Conservation (phyloP, 2,329 filamentous ascomycete genomes). For the Hypomyces rosellus region DNA sequence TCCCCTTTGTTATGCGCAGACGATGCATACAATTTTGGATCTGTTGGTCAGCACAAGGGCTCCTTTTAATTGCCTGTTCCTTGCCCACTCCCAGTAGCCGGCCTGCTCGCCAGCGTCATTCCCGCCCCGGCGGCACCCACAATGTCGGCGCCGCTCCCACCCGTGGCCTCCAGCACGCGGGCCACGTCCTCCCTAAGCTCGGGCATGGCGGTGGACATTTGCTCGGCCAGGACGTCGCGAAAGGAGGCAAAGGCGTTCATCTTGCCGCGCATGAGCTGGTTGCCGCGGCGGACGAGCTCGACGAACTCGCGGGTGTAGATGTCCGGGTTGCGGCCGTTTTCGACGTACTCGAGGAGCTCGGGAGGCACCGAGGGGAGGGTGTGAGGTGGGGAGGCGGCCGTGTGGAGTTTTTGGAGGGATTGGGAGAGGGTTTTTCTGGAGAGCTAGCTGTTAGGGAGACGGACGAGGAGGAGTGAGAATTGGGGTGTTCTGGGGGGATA, state of each 20-base stretch:
- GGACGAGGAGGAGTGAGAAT: constrained; percentile 1
- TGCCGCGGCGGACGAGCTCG: constrained; percentile 58
- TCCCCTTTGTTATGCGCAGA: background rate
- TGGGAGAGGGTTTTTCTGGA: constrained; percentile 34
- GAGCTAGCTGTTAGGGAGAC: constrained; percentile 9
- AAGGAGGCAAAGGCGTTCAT: constrained; percentile 54
- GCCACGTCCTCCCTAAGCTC: constrained; percentile 51
- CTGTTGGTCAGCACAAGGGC: too few species aligned
- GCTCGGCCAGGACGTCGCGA: constrained; percentile 54
- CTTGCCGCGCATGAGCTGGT: constrained; percentile 63
- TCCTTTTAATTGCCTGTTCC: background rate
- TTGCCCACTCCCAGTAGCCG: background rate
- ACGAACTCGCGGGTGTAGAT: constrained; percentile 71
- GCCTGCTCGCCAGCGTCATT: background rate
- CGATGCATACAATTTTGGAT: background rate
- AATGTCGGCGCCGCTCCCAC: constrained; percentile 18
- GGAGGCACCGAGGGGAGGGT: constrained; percentile 50
- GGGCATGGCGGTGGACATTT: constrained; percentile 52
- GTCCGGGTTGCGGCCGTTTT: constrained; percentile 65
- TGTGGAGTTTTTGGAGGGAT: constrained; percentile 33
- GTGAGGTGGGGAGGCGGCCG: constrained; percentile 33
- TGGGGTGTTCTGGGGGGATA: background rate
- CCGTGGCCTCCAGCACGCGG: constrained; percentile 43
- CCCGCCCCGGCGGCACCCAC: constrained; percentile 1
- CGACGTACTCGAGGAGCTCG: constrained; percentile 62